Percentiles rank a stretch among this genome's conserved stretches.
Conservation (phyloP, 208 protist genomes). For the Trypanosoma conorhini region DNA sequence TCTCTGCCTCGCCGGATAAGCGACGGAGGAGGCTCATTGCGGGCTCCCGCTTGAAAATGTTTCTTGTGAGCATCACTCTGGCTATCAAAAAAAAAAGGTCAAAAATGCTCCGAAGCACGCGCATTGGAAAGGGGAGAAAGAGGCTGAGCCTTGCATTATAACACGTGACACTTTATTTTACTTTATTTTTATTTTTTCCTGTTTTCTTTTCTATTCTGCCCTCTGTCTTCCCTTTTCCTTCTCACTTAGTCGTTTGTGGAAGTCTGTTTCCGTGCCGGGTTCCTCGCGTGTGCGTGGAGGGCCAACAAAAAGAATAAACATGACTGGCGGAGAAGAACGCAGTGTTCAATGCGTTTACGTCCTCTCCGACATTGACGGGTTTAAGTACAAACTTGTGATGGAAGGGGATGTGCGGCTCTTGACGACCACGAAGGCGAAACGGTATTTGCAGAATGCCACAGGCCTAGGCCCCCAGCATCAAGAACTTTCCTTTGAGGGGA, state of each 20-base stretch:
- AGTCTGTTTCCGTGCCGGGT: background rate
- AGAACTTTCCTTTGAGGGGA: slow-evolving; percentile 52
- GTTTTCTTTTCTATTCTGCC: background rate
- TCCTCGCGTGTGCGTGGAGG: background rate
- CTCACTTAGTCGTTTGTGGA: background rate
- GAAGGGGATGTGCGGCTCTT: slow-evolving; percentile 61
- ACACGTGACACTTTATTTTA: too few relatives aligned
- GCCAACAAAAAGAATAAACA: slow-evolving; percentile 11
- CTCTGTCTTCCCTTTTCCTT: slow-evolving; percentile 18
- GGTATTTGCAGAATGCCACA: slow-evolving; percentile 65
- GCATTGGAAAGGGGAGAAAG: too few relatives aligned
- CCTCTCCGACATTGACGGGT: slow-evolving; percentile 70
- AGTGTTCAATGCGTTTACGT: slow-evolving; percentile 40
- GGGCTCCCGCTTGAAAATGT: background rate
- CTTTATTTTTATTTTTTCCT: too few relatives aligned
- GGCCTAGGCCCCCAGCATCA: slow-evolving; percentile 48
- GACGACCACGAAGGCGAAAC: slow-evolving; percentile 55
- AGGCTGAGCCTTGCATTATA: too few relatives aligned
- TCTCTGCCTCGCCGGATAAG: background rate
- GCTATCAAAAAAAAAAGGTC: too few relatives aligned
- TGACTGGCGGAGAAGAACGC: background rate
- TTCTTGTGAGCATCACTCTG: background rate
- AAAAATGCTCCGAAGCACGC: too few relatives aligned
- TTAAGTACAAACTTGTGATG: slow-evolving; percentile 84
- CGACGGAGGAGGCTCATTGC: background rate